phyloP scores from a whole-genome alignment of 225 moss, liverwort and hornwort genomes.

The Straminergon stramineum region DNA sequence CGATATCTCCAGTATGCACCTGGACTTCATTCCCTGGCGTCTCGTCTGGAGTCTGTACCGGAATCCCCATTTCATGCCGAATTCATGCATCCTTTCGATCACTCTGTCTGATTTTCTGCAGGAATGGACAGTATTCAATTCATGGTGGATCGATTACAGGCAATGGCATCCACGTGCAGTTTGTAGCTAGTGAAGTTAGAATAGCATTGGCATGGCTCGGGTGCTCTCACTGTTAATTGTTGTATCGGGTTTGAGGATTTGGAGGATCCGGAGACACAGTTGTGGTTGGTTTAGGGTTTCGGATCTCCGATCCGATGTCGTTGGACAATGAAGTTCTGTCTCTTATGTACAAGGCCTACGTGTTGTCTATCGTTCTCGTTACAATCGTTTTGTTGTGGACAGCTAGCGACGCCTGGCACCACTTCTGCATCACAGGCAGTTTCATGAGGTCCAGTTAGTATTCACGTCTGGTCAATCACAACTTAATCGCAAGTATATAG shows the following conservation, averaged over 20 bases:
- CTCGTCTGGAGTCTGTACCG: neutral
- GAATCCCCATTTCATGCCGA: neutral
- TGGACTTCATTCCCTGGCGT: neutral
- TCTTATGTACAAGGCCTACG: conserved; percentile 19
- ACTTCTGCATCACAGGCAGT: neutral
- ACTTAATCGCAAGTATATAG: too few relatives aligned
- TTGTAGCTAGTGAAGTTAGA: neutral
- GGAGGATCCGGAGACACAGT: neutral
- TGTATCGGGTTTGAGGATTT: neutral
- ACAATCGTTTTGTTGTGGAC: conserved; percentile 7
- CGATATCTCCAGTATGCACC: neutral
- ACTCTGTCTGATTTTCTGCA: neutral
- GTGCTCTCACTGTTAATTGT: neutral
- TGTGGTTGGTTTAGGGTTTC: neutral
- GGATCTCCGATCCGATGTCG: conserved; percentile 9
- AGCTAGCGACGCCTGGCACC: neutral
- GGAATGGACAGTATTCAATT: neutral
- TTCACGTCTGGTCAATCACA: neutral
- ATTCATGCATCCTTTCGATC: neutral
- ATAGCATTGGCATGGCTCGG: neutral
- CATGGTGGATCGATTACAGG: neutral
- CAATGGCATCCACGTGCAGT: neutral
- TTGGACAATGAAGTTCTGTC: conserved; percentile 1
- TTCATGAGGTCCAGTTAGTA: neutral
- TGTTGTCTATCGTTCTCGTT: conserved; percentile 1